Percentiles rank a stretch among this genome's conserved stretches.
Evolutionary conservation across 495 filamentous ascomycete species (phyloP).

Genomic region (Sabuloglossum arenarium): DNA sequence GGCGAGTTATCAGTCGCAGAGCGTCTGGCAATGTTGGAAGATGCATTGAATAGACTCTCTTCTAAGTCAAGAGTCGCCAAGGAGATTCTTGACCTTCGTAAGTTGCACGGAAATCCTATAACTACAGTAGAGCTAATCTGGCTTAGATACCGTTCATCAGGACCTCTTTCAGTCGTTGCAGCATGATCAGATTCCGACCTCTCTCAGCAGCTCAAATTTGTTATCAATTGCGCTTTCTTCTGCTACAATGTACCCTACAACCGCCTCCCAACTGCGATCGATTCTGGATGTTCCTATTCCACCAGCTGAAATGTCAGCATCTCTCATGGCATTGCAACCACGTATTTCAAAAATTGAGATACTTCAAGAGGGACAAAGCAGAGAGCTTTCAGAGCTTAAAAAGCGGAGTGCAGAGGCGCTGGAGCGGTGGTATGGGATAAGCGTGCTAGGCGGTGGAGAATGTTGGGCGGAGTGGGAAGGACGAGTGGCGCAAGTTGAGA

Average conservation of each 20-base stretch:
- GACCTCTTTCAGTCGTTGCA: conserved; percentile 31
- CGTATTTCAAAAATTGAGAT: conserved; percentile 44
- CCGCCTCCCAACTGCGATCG: conserved; percentile 59
- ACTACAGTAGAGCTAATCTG: neutral
- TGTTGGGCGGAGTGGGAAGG: conserved; percentile 58
- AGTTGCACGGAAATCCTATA: conserved; percentile 7
- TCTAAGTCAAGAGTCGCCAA: conserved; percentile 24
- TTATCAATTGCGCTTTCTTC: conserved; percentile 55
- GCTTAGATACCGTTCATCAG: conserved; percentile 33
- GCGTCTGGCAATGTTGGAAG: conserved; percentile 44
- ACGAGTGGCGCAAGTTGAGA: conserved; percentile 44
- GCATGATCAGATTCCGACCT: conserved; percentile 20
- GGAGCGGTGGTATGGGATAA: conserved; percentile 60
- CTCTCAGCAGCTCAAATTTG: conserved; percentile 23
- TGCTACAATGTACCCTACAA: conserved; percentile 51
- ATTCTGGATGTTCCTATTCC: conserved; percentile 61
- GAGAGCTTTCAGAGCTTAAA: conserved; percentile 48
- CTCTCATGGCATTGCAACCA: conserved; percentile 46
- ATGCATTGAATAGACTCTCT: conserved; percentile 28
- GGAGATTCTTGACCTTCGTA: conserved; percentile 27
- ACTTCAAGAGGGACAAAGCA: conserved; percentile 48
- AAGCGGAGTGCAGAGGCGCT: conserved; percentile 51
- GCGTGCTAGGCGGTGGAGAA: conserved; percentile 44
- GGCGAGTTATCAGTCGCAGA: conserved; percentile 19
- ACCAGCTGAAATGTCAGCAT: conserved; percentile 39